Evolutionary conservation across 495 filamentous ascomycete genomes (phyloP).

Genomic region (Bacidia rubella): DNA sequence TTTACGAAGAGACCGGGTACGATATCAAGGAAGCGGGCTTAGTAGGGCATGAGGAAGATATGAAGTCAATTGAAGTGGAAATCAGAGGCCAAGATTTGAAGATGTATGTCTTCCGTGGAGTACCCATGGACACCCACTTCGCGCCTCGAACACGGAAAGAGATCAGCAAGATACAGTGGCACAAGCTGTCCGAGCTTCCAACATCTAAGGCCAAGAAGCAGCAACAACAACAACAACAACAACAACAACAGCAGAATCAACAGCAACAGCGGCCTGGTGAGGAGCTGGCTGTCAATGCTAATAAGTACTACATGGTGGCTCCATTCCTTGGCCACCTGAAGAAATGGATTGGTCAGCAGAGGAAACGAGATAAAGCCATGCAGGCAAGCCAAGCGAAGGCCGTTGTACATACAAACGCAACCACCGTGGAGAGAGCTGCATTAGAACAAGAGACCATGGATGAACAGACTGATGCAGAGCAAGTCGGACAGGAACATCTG

Average conservation of each 20-base stretch:
- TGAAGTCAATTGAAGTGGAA: conserved; percentile 69
- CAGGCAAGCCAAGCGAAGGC: not conserved
- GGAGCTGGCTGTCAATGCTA: conserved; percentile 47
- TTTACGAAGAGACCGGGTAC: conserved; percentile 90
- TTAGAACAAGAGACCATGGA: not conserved
- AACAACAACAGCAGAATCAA: not conserved
- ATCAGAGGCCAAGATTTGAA: conserved; percentile 89
- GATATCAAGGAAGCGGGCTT: conserved; percentile 62
- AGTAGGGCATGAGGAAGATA: conserved; percentile 48
- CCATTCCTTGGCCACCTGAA: conserved; percentile 78
- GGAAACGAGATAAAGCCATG: conserved; percentile 40
- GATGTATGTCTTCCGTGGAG: conserved; percentile 77
- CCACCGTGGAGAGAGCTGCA: not conserved
- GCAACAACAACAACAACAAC: too few species aligned
- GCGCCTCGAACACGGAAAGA: conserved; percentile 87
- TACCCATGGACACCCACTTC: conserved; percentile 75
- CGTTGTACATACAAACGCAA: not conserved
- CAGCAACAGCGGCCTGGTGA: conserved; percentile 38
- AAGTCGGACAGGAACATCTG: conserved; percentile 3
- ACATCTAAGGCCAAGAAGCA: conserved; percentile 59
- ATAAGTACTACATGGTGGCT: conserved; percentile 96
- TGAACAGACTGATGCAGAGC: not conserved
- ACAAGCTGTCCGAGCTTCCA: conserved; percentile 73
- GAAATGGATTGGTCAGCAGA: conserved; percentile 81
- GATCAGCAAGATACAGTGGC: conserved; percentile 93